Evolutionary conservation across 139 green algal species (phyloP).

Genomic region (Chlamydomonas sp.): DNA sequence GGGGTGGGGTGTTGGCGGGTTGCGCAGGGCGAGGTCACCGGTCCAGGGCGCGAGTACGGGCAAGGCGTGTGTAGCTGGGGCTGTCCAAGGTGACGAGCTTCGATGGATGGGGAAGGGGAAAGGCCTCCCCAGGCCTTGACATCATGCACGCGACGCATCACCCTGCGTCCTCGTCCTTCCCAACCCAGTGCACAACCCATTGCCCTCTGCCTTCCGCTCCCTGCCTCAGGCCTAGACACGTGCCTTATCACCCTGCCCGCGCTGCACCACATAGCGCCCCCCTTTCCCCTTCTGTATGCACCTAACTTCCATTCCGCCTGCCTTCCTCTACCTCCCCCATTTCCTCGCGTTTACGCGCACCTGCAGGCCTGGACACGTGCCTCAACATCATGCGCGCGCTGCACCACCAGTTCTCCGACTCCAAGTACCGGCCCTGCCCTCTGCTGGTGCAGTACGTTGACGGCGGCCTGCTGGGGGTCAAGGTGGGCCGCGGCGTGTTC

Average conservation of each 20-base stretch:
- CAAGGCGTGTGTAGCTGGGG: neutral
- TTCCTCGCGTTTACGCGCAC: neutral
- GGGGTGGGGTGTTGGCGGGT: no score
- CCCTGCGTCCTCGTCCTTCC: no score
- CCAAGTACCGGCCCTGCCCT: constrained; percentile 93
- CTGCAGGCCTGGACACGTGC: constrained; percentile 89
- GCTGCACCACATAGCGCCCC: no score
- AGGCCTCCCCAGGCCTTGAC: no score
- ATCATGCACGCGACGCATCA: no score
- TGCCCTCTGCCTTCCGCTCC: no score
- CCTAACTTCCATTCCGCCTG: neutral
- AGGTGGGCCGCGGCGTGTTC: constrained; percentile 47
- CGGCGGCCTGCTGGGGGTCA: constrained; percentile 87
- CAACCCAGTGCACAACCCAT: no score
- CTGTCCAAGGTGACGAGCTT: no score
- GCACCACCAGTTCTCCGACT: constrained; percentile 83
- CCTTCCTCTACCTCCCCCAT: neutral
- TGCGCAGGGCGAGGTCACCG: neutral
- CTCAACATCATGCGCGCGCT: constrained; percentile 94
- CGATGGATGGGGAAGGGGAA: no score
- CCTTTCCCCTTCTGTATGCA: neutral
- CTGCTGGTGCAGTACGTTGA: constrained; percentile 93
- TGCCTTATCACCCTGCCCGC: no score
- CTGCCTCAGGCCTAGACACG: no score
- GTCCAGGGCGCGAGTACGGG: neutral